Evolutionary conservation across 306 rosid genomes (phyloP).

Genomic region (Cicer judaicum): DNA sequence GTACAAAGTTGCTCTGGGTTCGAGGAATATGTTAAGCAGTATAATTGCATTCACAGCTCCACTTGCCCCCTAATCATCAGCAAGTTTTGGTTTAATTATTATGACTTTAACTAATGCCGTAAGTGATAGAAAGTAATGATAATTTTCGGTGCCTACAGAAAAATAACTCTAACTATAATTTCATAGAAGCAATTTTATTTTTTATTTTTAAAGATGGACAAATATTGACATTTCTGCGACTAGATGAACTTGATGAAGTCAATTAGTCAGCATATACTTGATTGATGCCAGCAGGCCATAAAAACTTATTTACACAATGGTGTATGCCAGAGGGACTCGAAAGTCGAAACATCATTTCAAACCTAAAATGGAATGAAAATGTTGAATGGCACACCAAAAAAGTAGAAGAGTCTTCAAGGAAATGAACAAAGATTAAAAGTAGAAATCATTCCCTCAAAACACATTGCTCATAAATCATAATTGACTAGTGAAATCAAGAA

Average conservation of each 20-base stretch:
- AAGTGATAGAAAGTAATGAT: constrained; percentile 22
- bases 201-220: background rate
- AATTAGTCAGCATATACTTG: constrained; percentile 13
- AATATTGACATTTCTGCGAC: constrained; percentile 21
- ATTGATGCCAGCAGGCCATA: constrained; percentile 14
- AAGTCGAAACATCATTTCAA: constrained; percentile 12
- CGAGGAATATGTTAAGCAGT: constrained; percentile 84
- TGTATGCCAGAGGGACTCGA: constrained; percentile 16
- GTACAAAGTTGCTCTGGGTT: constrained; percentile 70
- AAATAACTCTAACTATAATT: background rate
- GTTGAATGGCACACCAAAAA: constrained; percentile 17
- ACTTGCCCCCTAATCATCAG: constrained; percentile 81
- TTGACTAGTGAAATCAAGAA: constrained; percentile 38
- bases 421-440: constrained; percentile 11
- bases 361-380: constrained; percentile 31
- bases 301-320: constrained; percentile 10
- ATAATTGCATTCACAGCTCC: constrained; percentile 85
- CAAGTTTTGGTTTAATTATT: constrained; percentile 39
- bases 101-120: constrained; percentile 31
- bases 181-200: constrained; percentile 7
- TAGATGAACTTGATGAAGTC: constrained; percentile 26
- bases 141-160: constrained; percentile 15
- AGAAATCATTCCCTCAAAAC: constrained; percentile 18
- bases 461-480: constrained; percentile 35
- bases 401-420: constrained; percentile 10